These are phyloP conservation scores for Grigorovia humatica DNA, from an alignment of 805 yeast genomes.

Conservation along the genomic window DNA sequence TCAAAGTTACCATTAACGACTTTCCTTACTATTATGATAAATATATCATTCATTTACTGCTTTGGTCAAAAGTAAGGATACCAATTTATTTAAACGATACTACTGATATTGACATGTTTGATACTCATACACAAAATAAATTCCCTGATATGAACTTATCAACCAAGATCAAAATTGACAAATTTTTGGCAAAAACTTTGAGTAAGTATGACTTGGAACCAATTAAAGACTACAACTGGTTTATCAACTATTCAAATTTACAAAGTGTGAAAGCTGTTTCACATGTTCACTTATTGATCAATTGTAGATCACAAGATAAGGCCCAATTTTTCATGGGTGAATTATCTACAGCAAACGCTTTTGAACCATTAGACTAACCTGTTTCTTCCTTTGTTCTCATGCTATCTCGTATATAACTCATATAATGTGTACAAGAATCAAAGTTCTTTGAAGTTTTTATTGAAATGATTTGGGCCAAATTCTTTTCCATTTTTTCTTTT, in stretches of 20 bases:
- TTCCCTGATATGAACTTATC: conserved; percentile 27
- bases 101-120: conserved; percentile 37
- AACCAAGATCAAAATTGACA: conserved; percentile 37
- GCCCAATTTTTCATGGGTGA: not conserved
- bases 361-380: not conserved
- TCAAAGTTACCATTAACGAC: conserved; percentile 40
- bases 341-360: conserved; percentile 4
- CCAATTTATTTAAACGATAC: conserved; percentile 35
- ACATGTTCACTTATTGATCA: conserved; percentile 58
- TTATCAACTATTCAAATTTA: conserved; percentile 57
- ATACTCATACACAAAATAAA: conserved; percentile 29
- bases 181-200: conserved; percentile 39
- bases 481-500: not conserved
- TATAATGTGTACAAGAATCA: too few species aligned
- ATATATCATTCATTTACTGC: conserved; percentile 45
- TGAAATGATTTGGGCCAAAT: not conserved
- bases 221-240: conserved; percentile 45
- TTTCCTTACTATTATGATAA: conserved; percentile 56
- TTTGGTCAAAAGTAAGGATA: conserved; percentile 56
- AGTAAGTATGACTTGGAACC: conserved; percentile 12
- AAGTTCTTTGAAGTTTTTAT: not conserved
- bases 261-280: conserved; percentile 61
- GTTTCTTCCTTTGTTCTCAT: too few species aligned
- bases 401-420: not conserved
- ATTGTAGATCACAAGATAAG: conserved; percentile 6